Evolutionary conservation across 768 basidiomycete species (phyloP).

Genomic region (Cyathus striatus): DNA sequence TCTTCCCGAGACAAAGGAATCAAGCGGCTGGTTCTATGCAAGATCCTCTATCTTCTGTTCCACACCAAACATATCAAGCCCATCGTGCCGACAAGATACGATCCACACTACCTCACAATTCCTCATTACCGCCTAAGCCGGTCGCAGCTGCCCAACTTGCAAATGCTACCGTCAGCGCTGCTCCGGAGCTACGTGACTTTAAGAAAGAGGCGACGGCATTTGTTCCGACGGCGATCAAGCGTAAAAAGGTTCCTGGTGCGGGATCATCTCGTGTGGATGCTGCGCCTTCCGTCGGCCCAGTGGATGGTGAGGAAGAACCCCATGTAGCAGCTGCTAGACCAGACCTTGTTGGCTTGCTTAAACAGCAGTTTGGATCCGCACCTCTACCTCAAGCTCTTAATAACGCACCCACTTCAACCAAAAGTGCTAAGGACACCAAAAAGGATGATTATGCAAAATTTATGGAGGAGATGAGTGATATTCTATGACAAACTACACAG

Average conservation of each 20-base stretch:
- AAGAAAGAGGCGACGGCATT: constrained; percentile 95
- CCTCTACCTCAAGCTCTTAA: constrained; percentile 17
- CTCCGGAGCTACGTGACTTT: constrained; percentile 84
- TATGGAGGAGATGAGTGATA: constrained; percentile 70
- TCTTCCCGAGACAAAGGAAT: constrained; percentile 47
- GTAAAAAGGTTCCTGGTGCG: constrained; percentile 49
- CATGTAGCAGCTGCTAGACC: constrained; percentile 40
- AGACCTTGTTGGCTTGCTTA: constrained; percentile 61
- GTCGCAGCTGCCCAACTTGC: constrained; percentile 30
- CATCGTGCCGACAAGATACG: constrained; percentile 46
- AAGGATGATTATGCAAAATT: constrained; percentile 73
- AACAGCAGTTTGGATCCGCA: constrained; percentile 58
- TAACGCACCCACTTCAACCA: constrained; percentile 10
- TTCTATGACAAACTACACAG: constrained; percentile 34
- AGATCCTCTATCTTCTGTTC: constrained; percentile 71
- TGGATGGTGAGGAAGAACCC: constrained; percentile 22
- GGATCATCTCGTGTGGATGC: constrained; percentile 48
- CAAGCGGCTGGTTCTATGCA: constrained; percentile 54
- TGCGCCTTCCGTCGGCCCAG: constrained; percentile 48
- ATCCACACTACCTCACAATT: constrained; percentile 34
- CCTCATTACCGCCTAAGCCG: constrained; percentile 29
- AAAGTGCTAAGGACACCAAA: constrained; percentile 24
- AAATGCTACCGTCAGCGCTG: constrained; percentile 76
- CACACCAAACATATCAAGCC: constrained; percentile 76
- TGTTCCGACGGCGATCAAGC: constrained; percentile 76